Evolutionary conservation across 73 alveolate species (phyloP).

Genomic region (Tetrahymena elliotti): DNA sequence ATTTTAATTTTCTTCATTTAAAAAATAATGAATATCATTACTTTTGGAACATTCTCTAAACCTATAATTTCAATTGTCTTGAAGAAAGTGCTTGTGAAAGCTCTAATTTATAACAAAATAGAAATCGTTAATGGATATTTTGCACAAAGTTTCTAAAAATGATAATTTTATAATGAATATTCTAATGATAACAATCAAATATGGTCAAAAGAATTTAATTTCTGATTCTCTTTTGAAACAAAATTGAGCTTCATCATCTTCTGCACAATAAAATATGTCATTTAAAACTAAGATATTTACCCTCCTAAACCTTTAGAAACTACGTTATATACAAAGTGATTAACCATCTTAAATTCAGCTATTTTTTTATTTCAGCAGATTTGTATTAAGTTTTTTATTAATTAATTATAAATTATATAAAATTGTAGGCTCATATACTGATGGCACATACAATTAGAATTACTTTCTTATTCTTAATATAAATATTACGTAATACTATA

Average conservation of each 20-base stretch:
- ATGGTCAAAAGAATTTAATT: no score
- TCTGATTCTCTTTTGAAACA: no score
- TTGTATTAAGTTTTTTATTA: background rate
- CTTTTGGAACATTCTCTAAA: constrained; percentile 34
- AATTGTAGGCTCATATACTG: background rate
- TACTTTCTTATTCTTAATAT: background rate
- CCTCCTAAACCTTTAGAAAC: background rate
- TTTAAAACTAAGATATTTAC: background rate
- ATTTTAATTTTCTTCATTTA: background rate
- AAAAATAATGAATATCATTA: background rate
- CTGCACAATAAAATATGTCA: no score
- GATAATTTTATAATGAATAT: no score
- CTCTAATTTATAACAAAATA: background rate
- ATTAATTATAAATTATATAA: background rate
- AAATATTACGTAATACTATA: background rate
- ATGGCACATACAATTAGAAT: background rate
- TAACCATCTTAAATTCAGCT: background rate
- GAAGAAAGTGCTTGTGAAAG: constrained; percentile 18
- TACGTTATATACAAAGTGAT: background rate
- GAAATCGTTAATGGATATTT: no score
- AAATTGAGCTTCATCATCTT: no score
- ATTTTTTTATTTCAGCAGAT: background rate
- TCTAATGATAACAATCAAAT: no score
- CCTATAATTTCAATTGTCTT: constrained; percentile 32
- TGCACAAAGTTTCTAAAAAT: no score